Evolutionary conservation across 495 filamentous ascomycete species (phyloP).

Genomic region (Cercophora scortea): DNA sequence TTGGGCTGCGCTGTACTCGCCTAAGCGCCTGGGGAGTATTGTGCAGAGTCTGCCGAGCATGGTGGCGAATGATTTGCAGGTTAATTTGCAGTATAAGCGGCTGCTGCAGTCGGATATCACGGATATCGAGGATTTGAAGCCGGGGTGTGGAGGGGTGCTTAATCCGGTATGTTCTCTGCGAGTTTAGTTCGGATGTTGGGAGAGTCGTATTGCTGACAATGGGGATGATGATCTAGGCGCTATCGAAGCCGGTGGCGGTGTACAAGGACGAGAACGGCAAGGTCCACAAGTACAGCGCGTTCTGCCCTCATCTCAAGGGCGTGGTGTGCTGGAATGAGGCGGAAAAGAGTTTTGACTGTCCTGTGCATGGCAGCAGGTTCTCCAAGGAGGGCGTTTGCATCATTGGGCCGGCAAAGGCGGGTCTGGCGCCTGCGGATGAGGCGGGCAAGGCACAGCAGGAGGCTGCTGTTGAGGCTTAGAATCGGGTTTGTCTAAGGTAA

Average conservation of each 20-base stretch:
- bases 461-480: constrained; percentile 12
- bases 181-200: not conserved
- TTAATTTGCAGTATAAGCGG: constrained; percentile 50
- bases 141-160: constrained; percentile 43
- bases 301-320: constrained; percentile 51
- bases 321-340: constrained; percentile 48
- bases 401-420: constrained; percentile 41
- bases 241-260: constrained; percentile 39
- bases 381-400: constrained; percentile 44
- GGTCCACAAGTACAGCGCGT: constrained; percentile 39
- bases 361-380: constrained; percentile 49
- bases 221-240: not conserved
- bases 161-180: constrained; percentile 25
- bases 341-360: constrained; percentile 50
- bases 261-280: constrained; percentile 51
- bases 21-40: constrained; percentile 29
- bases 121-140: constrained; percentile 49
- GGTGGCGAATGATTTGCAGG: constrained; percentile 39
- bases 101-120: constrained; percentile 45
- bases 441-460: constrained; percentile 5
- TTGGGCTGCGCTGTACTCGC: constrained; percentile 44
- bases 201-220: not conserved
- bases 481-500: too few relatives aligned
- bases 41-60: constrained; percentile 30
- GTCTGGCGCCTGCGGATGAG: constrained; percentile 17